Evolutionary conservation across 257 asterid species (phyloP), one percentile per base, ranked within the genome.

Genomic region (Capsicum pubescens): DNA sequence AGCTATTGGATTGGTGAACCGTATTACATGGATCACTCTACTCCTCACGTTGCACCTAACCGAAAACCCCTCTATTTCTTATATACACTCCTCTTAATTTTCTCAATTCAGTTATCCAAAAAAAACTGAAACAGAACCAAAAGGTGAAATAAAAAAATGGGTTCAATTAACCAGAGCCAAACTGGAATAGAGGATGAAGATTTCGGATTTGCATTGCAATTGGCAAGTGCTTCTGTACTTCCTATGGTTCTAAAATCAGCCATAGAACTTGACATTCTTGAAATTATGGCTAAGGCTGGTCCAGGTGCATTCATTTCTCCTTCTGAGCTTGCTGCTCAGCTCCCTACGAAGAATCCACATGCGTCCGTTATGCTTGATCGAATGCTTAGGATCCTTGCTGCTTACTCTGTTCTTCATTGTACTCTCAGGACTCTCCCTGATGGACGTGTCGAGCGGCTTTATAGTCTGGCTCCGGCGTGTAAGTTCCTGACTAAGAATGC

Each of bases 171-270:
- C 50, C 74, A 83, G 7, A 44, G 48, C 57, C n/a, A 83, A 42
- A 64, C 74, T 66, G 85, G 85, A 21, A 39, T 82, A 8, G 88
- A 83, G 9, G 95, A 93, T 3, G 95, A 90, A 60, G 69, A 72
- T 12, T 88, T 87, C 79, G 69, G 90, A 19, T 91, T 87, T 44
- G 94, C 97, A 36, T 88, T 95, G 98, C 95, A 88, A 81, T 86
- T 95, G 2, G 97, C 93, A 0, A 87, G 93, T 84, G 93, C 95
- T 5, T 91, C 98, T 5, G 93, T 92, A 0, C 93, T 95, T 5
- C 98, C 97, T 0, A 93, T 91, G 97, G 97, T 89, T 0, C 89
- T 95, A 3, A 92, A 89, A 85, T 70, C 95, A 83, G 97, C 97
- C 35, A 72, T 95, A 8, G 97, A 95, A 60, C 95, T 95, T 55